These are phyloP conservation scores for Mucor lusitanicus DNA, from an alignment of 371 early-diverging fungal species.

Conservation along the genomic window DNA sequence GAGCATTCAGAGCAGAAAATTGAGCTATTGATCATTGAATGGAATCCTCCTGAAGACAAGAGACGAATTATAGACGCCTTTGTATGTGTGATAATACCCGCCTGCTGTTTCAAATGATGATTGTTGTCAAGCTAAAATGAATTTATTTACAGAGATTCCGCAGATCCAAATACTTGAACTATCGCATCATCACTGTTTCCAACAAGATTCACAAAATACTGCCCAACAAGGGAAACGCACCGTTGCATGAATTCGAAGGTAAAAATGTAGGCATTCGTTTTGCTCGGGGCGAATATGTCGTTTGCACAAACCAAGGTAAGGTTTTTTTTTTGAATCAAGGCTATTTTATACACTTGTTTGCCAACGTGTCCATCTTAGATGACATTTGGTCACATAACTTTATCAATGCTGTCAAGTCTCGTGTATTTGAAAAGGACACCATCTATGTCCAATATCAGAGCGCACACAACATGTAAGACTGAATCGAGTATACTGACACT, in stretches of 20 bases:
- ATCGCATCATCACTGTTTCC: slow-evolving; percentile 47
- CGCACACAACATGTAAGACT: slow-evolving; percentile 43
- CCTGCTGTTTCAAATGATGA: not conserved
- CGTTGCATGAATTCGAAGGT: slow-evolving; percentile 51
- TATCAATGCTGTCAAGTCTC: slow-evolving; percentile 48
- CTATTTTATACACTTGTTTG: not conserved
- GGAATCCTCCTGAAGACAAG: slow-evolving; percentile 43
- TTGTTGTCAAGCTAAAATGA: not conserved
- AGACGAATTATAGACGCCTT: slow-evolving; percentile 41
- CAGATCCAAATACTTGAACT: slow-evolving; percentile 35
- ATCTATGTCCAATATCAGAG: slow-evolving; percentile 46
- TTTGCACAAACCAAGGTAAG: slow-evolving; percentile 52
- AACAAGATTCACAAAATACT: slow-evolving; percentile 36
- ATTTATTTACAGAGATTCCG: slow-evolving; percentile 35
- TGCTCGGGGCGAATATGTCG: slow-evolving; percentile 46
- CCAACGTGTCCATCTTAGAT: slow-evolving; percentile 18
- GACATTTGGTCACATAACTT: slow-evolving; percentile 54
- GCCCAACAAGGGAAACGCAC: slow-evolving; percentile 42
- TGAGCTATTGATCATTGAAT: slow-evolving; percentile 46
- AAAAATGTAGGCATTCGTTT: slow-evolving; percentile 51
- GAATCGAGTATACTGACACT: not conserved
- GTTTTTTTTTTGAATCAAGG: too few species aligned
- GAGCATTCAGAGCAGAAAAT: slow-evolving; percentile 44
- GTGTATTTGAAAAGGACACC: slow-evolving; percentile 32
- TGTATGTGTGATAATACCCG: slow-evolving; percentile 21